Conservation (phyloP, 768 basidiomycete species). For the Mycena rebaudengoi region DNA sequence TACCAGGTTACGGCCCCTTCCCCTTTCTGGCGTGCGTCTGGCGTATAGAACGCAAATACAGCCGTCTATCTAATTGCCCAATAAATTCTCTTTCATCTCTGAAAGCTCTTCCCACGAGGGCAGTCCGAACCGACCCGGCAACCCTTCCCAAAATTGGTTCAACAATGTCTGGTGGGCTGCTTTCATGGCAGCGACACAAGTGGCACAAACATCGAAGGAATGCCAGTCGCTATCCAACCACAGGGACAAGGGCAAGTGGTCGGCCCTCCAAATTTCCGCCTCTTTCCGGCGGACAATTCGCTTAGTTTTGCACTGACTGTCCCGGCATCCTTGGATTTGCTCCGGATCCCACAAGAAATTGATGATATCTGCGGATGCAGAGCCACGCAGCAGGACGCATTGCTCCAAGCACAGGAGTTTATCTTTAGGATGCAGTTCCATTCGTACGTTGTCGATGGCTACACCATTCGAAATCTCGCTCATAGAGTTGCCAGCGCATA, state of each 20-base stretch:
- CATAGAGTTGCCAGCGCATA: neutral
- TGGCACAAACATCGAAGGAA: constrained; percentile 43
- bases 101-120: constrained; percentile 46
- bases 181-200: constrained; percentile 43
- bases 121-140: constrained; percentile 50
- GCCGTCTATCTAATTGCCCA: too few species aligned
- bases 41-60: too few species aligned
- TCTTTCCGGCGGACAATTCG: neutral
- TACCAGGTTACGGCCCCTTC: too few species aligned
- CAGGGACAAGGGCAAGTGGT: neutral
- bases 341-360: constrained; percentile 7
- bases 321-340: neutral
- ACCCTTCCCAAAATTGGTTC: constrained; percentile 48
- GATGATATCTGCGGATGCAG: neutral
- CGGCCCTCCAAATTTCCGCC: neutral
- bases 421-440: constrained; percentile 2
- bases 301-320: neutral
- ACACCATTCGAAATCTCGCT: neutral
- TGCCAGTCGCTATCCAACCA: constrained; percentile 35
- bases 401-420: constrained; percentile 4
- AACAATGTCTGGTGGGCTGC: constrained; percentile 41
- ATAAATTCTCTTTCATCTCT: constrained; percentile 46
- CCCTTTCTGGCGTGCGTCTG: too few species aligned
- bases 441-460: neutral
- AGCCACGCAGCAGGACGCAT: neutral